Evolutionary conservation across 2,329 filamentous ascomycete genomes (phyloP), one percentile per base, ranked within the genome.

Genomic region (Ophiostoma angusticollis): DNA sequence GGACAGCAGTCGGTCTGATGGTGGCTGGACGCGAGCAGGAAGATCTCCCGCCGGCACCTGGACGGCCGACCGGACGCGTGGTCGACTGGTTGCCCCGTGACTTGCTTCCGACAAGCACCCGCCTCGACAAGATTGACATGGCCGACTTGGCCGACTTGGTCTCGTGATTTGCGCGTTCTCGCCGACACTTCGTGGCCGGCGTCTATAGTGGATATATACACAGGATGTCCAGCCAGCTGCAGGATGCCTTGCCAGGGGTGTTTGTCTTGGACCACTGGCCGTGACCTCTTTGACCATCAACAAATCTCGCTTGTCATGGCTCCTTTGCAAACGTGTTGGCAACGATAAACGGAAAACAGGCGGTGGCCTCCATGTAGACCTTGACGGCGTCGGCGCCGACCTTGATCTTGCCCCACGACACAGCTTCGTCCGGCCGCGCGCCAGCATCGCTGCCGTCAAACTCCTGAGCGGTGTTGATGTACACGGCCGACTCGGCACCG

Each of bases 341-440:
- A 18, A 80, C 74, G 43, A 80, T 79, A 19, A 79, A 67, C 0
- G 75, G 75, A 47, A 80, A 80, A 47, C 72, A 76, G 1, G 72
- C 67, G 0, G 75, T 79, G 3, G 74, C 75, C 49, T 80, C 75
- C 30, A 73, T 61, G 48, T 79, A 79, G 1, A 78, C 73, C 77
- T 96, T 98, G 41, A 96, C 87, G 51, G 78, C 82, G 46, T 91
- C 80, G 1, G 81, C 91, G 37, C 80, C 83, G 30, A 78, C 68
- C 60, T 93, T 95, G 60, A 98, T 95, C 68, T 98, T 98, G 3
- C 91, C 91, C 91, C 91, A 98, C 46, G 87, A 95, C 13, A 98
- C 84, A 5, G 91, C 91, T 63, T 98, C 91, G 53, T 98, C 91
- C 5, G 91, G 91, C 40, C 91, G 70, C 4, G 91, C 91, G 1